Base-by-base conservation (phyloP, 495 filamentous ascomycete species). In the Neurospora sublineolata region DNA sequence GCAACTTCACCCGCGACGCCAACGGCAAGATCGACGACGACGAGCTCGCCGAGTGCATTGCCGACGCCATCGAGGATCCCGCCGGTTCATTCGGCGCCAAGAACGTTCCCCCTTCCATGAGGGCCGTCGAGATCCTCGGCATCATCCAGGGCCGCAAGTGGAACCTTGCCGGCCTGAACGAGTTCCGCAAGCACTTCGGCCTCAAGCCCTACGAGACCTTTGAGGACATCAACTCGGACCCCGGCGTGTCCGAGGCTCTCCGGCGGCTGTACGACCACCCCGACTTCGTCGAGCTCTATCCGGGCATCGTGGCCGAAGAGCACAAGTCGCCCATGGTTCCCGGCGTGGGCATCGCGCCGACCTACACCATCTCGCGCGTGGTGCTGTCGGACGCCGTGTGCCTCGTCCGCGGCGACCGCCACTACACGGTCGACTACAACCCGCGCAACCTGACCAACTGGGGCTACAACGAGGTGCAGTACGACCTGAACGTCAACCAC, bases 321-420 rank as follows among this genome's bases (percentile, higher is more conserved):
- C 87, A 89, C 36, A 97, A 97, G 78, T 80, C 86, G 46, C 84
- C 90, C 1, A 89, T 91, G 83, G 79, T 85, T 0, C 93, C 93
- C 4, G 93, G 92, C 68, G 91, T 92, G 67, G 93, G 93, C 68
- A 88, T 97, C 46, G 89, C 89, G 68, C 91, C 93, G 8, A 90
- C 90, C 33, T 97, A 89, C 81, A 97, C 93, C 16, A 90, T 92
- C 68, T 94, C 92, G 2, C 87, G 92, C 73, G 91, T 91, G 1
- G 90, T 97, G 69, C 84, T 97, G 6, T 94, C 92, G 0, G 94
- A 97, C 78, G 94, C 94, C 2, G 91, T 94, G 9, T 88, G 89
- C 42, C 82, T 97, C n/a, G 93, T 96, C 42, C 87, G 94, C 40
- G 91, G 93, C 20, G 94, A 97, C 79, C 86, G 94, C 7, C 94